These are phyloP conservation scores for Tricholoma saponaceum DNA, from an alignment of 768 basidiomycete genomes.

Conservation along the genomic window DNA sequence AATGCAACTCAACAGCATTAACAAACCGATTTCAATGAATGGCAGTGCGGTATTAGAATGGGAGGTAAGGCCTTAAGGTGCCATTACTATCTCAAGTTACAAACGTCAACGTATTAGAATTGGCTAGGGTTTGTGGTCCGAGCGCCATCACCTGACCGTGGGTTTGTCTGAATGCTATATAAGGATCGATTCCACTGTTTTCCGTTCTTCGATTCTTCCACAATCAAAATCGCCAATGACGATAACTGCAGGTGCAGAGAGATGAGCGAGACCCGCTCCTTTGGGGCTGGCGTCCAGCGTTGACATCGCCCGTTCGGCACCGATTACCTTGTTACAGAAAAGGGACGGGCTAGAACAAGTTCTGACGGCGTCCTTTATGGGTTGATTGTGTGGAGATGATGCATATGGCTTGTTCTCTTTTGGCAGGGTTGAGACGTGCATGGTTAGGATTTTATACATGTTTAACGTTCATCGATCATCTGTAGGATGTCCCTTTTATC, in stretches of 20 bases:
- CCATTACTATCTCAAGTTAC: too few relatives aligned
- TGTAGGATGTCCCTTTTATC: too few relatives aligned
- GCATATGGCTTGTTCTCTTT: not conserved
- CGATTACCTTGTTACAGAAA: slow-evolving; percentile 54
- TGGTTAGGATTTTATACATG: too few relatives aligned
- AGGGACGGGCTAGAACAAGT: slow-evolving; percentile 51
- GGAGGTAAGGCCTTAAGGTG: too few relatives aligned
- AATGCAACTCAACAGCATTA: too few relatives aligned
- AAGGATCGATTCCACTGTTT: not conserved
- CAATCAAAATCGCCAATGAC: slow-evolving; percentile 47
- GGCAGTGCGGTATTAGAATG: too few relatives aligned
- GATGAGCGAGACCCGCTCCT: slow-evolving; percentile 45
- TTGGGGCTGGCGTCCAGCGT: slow-evolving; percentile 34
- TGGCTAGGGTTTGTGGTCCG: too few relatives aligned
- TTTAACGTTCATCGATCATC: not conserved
- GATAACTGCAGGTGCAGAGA: slow-evolving; percentile 54
- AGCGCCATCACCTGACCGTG: slow-evolving; percentile 16
- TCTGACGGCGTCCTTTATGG: slow-evolving; percentile 46
- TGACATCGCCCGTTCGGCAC: slow-evolving; percentile 68
- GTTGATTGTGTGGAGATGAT: slow-evolving; percentile 14
- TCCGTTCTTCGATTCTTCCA: slow-evolving; percentile 37
- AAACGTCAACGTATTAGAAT: too few relatives aligned
- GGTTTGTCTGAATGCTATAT: slow-evolving; percentile 8
- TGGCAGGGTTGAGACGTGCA: not conserved
- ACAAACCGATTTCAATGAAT: too few relatives aligned